Percentiles rank a stretch among this genome's conserved stretches.
These are phyloP conservation scores for Hanseniaspora sp. DNA, from an alignment of 1,139 yeast genomes.

Conservation along the genomic window DNA sequence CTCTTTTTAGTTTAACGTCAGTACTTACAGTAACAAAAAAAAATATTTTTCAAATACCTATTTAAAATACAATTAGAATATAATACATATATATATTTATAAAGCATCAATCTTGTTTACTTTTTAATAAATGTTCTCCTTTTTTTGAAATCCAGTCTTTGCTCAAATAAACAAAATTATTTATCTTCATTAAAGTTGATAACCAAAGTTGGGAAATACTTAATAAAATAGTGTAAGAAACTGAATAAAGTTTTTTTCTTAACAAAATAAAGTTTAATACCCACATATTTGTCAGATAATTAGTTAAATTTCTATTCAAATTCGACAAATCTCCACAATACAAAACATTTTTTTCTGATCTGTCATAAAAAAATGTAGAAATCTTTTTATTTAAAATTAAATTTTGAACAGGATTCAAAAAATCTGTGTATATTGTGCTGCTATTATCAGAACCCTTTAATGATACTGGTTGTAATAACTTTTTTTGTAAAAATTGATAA, in stretches of 20 bases:
- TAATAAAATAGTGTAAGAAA: neutral
- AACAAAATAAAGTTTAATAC: slow-evolving; percentile 1
- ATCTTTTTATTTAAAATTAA: neutral
- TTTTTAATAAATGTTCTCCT: neutral
- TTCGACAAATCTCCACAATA: slow-evolving; percentile 3
- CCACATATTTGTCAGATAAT: neutral
- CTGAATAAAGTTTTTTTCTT: neutral
- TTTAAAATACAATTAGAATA: too few species aligned
- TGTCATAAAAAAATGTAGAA: neutral
- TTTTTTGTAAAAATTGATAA: neutral
- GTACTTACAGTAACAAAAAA: too few species aligned
- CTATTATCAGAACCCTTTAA: neutral
- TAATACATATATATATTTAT: neutral
- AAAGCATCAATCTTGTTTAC: neutral
- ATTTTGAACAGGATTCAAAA: slow-evolving; percentile 14
- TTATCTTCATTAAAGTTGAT: neutral
- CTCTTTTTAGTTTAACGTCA: too few species aligned
- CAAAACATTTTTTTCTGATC: neutral
- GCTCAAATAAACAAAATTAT: neutral
- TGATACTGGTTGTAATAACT: neutral
- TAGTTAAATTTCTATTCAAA: neutral
- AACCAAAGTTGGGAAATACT: neutral
- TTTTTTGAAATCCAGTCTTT: neutral
- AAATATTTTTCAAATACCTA: too few species aligned
- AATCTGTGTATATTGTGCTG: neutral